phyloP scores from a whole-genome alignment of 768 basidiomycete genomes.

The Lentinula guzmanii region DNA sequence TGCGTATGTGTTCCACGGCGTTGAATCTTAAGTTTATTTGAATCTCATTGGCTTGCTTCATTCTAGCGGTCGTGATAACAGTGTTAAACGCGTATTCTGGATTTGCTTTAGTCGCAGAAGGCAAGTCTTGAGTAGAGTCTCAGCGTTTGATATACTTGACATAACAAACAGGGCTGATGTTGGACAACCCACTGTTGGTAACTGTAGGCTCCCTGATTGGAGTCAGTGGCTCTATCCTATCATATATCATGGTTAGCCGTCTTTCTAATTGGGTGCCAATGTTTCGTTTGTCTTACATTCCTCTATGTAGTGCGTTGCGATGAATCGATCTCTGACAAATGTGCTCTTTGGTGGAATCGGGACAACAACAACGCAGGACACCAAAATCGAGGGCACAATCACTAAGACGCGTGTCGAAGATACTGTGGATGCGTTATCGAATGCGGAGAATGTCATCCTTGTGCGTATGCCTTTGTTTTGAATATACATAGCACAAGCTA shows the following conservation, averaged over 20 bases:
- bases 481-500: neutral
- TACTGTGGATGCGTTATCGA: slow-evolving; percentile 68
- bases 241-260: slow-evolving; percentile 79
- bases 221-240: slow-evolving; percentile 86
- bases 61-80: slow-evolving; percentile 79
- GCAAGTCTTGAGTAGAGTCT: neutral
- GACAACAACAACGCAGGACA: slow-evolving; percentile 46
- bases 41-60: slow-evolving; percentile 7
- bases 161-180: slow-evolving; percentile 61
- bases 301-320: slow-evolving; percentile 69
- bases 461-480: slow-evolving; percentile 25
- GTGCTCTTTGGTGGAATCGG: slow-evolving; percentile 86
- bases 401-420: slow-evolving; percentile 78
- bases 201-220: slow-evolving; percentile 85
- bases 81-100: slow-evolving; percentile 90
- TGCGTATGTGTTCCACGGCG: slow-evolving; percentile 47
- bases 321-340: slow-evolving; percentile 84
- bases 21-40: neutral
- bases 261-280: neutral
- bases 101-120: slow-evolving; percentile 88
- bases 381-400: slow-evolving; percentile 80
- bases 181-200: slow-evolving; percentile 79
- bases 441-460: slow-evolving; percentile 81
- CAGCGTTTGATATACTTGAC: neutral
- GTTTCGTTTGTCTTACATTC: neutral